Percentiles rank a stretch among this genome's conserved stretches.
Conservation (phyloP, 2,329 filamentous ascomycete species). For the Rhexocercosporidium sp. region DNA sequence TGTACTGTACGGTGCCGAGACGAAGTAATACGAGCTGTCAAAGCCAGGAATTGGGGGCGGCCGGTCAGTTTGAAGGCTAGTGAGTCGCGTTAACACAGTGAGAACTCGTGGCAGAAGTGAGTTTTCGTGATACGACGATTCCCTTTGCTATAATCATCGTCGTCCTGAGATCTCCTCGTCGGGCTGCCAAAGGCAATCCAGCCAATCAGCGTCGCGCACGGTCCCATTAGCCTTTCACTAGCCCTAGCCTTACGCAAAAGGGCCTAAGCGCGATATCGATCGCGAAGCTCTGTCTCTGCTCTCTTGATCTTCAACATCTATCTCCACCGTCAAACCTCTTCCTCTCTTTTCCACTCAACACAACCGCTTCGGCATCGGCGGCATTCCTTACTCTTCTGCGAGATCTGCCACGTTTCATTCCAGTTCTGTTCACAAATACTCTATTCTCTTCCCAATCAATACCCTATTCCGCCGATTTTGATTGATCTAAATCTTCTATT, state of each 20-base stretch:
- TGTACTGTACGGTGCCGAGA: neutral
- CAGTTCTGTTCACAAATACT: conserved; percentile 16
- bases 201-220: conserved; percentile 12
- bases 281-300: conserved; percentile 9
- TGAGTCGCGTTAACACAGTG: neutral
- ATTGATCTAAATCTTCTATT: conserved; percentile 35
- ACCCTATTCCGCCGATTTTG: conserved; percentile 32
- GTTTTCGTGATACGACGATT: neutral
- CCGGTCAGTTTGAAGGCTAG: neutral
- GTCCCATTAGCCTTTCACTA: conserved; percentile 4
- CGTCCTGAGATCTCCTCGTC: conserved; percentile 11
- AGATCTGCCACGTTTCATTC: conserved; percentile 15
- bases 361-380: conserved; percentile 13
- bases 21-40: conserved; percentile 5
- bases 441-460: conserved; percentile 12
- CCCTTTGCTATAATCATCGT: neutral
- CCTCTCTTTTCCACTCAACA: conserved; percentile 15
- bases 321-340: conserved; percentile 5
- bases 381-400: conserved; percentile 20
- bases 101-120: conserved; percentile 16
- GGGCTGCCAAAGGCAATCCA: neutral
- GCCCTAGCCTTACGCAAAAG: conserved; percentile 11
- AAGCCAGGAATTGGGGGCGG: neutral
- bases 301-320: conserved; percentile 8
- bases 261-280: conserved; percentile 10